Evolutionary conservation across 2,329 filamentous ascomycete species (phyloP), one percentile per base, ranked within the genome.

Genomic region (Nigrospora sphaerica): DNA sequence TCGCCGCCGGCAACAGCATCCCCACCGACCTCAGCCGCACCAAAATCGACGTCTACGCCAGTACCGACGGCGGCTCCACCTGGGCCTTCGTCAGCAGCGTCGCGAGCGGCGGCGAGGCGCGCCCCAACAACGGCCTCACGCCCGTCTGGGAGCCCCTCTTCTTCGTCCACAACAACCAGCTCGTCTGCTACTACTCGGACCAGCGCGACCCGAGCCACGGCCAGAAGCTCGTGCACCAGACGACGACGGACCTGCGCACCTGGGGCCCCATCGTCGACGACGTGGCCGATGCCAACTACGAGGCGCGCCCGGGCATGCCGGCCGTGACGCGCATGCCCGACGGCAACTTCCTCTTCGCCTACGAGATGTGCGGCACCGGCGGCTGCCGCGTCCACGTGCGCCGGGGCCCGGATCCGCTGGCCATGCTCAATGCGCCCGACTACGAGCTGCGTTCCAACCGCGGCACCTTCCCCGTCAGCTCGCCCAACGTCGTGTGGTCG

Each of bases 91-190:
- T 86, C 45, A 82, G 77, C 48, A 74, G 80, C 52, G 76, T 88
- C 39, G 83, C 83, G 1, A 65, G 69, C 2, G 85, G 84, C 32
- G 81, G 81, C 16, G 71, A 72, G 41, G 81, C 83, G 2, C 56
- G 69, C 0, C 77, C 83, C 3, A 73, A 78, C 56, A 85, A 88
- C 55, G 83, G 80, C 1, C 61, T 80, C 33, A 84, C 81, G 0
- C 81, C 83, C 0, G 79, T 88, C 16, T 88, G 85, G 85, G 85
- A 88, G 61, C 85, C 85, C 0, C 86, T 84, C 60, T 63, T 88
- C 37, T 58, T 80, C 58, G 68, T 74, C 40, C 73, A 81, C 59
- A 64, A 84, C 46, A 71, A 77, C 45, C 69, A 78, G 44, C 65
- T 88, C 16, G 73, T 87, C 33, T 68, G 74, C 55, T 88, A 85